phyloP scores from a whole-genome alignment of 2,329 filamentous ascomycete genomes.

The Fusarium scirpi region DNA sequence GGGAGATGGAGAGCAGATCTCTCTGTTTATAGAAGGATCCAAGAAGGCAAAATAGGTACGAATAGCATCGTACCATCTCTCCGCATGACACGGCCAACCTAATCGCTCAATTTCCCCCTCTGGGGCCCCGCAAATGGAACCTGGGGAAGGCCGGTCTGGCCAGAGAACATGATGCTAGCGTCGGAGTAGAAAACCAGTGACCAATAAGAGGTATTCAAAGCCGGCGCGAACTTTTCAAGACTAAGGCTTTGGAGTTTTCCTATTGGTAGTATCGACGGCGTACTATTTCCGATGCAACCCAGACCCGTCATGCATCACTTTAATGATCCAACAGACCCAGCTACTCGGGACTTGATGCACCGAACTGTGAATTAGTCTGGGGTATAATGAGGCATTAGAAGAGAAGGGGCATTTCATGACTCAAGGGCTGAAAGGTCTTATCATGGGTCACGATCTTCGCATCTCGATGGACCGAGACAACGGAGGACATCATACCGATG shows the following conservation, averaged over 20 bases:
- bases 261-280: background rate
- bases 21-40: constrained; percentile 9
- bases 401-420: background rate
- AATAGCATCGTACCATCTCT: background rate
- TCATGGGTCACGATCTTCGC: background rate
- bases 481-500: background rate
- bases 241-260: background rate
- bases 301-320: background rate
- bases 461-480: background rate
- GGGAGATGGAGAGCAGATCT: fast-evolving
- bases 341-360: constrained; percentile 11
- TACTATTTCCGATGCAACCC: background rate
- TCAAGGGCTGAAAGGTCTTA: background rate
- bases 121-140: background rate
- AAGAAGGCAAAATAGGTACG: background rate
- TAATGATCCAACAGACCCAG: background rate
- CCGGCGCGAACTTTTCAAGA: background rate
- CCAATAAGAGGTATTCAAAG: background rate
- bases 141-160: background rate
- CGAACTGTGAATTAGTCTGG: background rate
- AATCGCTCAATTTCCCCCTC: background rate
- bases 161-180: background rate
- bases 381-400: background rate
- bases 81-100: background rate
- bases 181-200: background rate